Base-by-base conservation (phyloP, 805 yeast species). In the Metschnikowia koreensis region DNA sequence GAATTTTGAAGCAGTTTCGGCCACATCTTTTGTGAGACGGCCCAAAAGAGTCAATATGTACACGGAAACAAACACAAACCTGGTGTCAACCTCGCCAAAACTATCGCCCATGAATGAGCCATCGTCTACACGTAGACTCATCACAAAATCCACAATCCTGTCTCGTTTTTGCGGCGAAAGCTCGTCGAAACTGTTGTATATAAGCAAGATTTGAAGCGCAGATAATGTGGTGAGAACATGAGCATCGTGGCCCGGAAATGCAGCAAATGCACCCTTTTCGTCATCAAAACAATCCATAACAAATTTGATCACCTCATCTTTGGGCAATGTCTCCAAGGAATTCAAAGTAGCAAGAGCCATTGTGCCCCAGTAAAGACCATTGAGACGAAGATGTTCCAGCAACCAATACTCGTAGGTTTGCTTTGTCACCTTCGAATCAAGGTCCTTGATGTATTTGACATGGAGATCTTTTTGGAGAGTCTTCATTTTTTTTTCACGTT, bases 341-440 rank as follows among this genome's bases (percentile, higher is more conserved):
- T 79, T 75, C 68, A 93, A 64, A 1, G 86, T 68, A 46, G 80
- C 80, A 33, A 92, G 67, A 0, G 97, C 90, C 15, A 87, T 86
- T 2, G 89, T 73, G 0, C 97, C 98, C 99, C 99, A 94, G 66
- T 94, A 94, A 0, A 94, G 77, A 1, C 98, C 99, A 61, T 89
- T 90, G 76, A 94, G 69, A 33, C 97, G 77, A 46, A 94, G 74
- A 66, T 94, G 98, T 62, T 94, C 98, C 10, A 89, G 81, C 47
- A 92, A 68, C 94, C 96, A 90, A 68, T 90, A 92, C 60, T 87
- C 91, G 72, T 64, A 86, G 79, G 65, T 83, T 77, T 49, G 79
- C 74, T 55, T 56, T 11, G 67, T 52, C 28, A 63, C 40, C 38
- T 64, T 62, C 12, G 73, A 68, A 56, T 74, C 75, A 36, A 73